Evolutionary conservation across 495 filamentous ascomycete species (phyloP).

Genomic region (Daldinia bambusicola): DNA sequence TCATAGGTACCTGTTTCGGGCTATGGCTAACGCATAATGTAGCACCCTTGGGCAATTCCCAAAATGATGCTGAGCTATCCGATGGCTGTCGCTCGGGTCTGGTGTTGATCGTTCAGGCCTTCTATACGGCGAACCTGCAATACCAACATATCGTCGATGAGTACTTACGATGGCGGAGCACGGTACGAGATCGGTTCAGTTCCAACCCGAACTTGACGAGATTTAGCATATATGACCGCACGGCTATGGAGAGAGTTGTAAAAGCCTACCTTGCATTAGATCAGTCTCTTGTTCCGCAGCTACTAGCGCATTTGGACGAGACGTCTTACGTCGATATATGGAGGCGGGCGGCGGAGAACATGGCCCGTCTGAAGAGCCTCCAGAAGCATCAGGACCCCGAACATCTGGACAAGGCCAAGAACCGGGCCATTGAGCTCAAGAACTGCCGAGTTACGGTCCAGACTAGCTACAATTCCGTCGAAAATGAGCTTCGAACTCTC

Average conservation of each 20-base stretch:
- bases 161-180: conserved; percentile 21
- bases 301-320: conserved; percentile 15
- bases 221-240: conserved; percentile 16
- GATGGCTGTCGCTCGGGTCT: conserved; percentile 16
- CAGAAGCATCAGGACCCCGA: conserved; percentile 7
- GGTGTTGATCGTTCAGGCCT: conserved; percentile 10
- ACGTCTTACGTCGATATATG: conserved; percentile 29
- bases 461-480: not conserved
- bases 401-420: conserved; percentile 13
- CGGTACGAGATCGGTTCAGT: not conserved
- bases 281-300: not conserved
- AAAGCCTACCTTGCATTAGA: not conserved
- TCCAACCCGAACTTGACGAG: conserved; percentile 4
- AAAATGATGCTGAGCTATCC: not conserved
- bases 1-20: too few species aligned
- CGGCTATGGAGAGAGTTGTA: not conserved
- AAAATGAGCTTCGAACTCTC: conserved; percentile 18
- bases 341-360: conserved; percentile 27
- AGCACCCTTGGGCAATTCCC: not conserved
- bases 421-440: conserved; percentile 19
- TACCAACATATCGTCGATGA: conserved; percentile 24
- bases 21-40: not conserved
- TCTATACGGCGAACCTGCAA: conserved; percentile 23
- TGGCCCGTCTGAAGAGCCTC: conserved; percentile 20
- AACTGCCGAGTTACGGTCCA: conserved; percentile 10